These are phyloP conservation scores for Cyberlindnera mycetangii DNA, from an alignment of 805 yeast genomes.

Conservation along the genomic window DNA sequence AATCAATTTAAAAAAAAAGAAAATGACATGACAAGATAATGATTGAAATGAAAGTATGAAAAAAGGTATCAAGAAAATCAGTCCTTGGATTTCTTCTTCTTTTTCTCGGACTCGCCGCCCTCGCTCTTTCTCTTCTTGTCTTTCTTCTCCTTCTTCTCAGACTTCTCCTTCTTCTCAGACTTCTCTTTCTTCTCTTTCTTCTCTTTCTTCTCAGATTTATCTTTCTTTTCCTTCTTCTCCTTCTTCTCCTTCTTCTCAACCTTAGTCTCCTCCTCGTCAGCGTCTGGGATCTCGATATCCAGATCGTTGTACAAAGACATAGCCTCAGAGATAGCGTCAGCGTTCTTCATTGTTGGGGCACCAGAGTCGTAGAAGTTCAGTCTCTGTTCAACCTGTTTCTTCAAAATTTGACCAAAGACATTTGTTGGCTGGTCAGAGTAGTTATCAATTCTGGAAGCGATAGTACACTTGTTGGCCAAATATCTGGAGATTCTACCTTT, in stretches of 20 bases:
- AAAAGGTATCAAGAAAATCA: background rate
- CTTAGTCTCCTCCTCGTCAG: conserved; percentile 34
- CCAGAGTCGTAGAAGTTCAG: conserved; percentile 95
- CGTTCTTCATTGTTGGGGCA: conserved; percentile 92
- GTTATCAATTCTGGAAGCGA: conserved; percentile 97
- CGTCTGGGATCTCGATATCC: conserved; percentile 42
- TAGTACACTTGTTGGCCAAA: conserved; percentile 97
- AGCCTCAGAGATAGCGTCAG: conserved; percentile 92
- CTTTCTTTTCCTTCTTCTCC: conserved; percentile 47
- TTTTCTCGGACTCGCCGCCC: conserved; percentile 16
- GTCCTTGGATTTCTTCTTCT: conserved; percentile 18
- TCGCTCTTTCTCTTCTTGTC: conserved; percentile 33
- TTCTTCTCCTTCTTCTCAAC: conserved; percentile 35
- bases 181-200: conserved; percentile 50
- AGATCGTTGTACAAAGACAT: conserved; percentile 57
- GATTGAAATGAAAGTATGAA: background rate
- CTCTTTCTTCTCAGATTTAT: conserved; percentile 50
- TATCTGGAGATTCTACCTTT: conserved; percentile 99
- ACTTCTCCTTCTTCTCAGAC: conserved; percentile 40
- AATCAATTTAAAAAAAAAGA: no score
- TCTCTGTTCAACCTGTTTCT: conserved; percentile 97
- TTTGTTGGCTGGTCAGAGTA: conserved; percentile 92
- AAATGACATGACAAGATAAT: background rate
- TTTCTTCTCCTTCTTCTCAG: conserved; percentile 41
- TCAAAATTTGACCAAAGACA: conserved; percentile 85